phyloP scores from a whole-genome alignment of 805 yeast species.

The Schizosaccharomyces osmophilus region DNA sequence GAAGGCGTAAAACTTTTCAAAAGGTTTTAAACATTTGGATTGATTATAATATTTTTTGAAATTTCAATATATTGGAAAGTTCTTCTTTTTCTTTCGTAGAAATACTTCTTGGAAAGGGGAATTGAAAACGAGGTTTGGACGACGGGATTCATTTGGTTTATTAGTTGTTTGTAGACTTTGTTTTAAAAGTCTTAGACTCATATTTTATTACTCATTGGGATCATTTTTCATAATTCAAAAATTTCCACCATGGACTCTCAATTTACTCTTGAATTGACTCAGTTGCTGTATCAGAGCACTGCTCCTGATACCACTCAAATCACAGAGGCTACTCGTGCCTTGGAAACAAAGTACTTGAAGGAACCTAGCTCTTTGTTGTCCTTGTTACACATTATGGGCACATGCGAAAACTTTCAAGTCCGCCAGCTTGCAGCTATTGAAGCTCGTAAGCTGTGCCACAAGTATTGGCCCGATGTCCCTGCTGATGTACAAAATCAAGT shows the following conservation, averaged over 20 bases:
- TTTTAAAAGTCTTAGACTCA: too few relatives aligned
- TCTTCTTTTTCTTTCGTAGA: too few relatives aligned
- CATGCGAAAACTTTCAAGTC: conserved; percentile 40
- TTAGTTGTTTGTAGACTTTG: too few relatives aligned
- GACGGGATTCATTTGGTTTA: too few relatives aligned
- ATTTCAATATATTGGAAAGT: too few relatives aligned
- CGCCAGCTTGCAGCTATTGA: conserved; percentile 93
- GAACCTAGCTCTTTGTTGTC: conserved; percentile 56
- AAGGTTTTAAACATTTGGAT: too few relatives aligned
- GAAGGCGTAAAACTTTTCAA: too few relatives aligned
- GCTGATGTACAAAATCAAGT: conserved; percentile 29
- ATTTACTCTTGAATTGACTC: conserved; percentile 16
- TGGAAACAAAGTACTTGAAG: conserved; percentile 50
- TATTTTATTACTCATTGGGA: too few relatives aligned
- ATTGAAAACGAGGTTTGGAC: too few relatives aligned
- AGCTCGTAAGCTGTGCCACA: conserved; percentile 56
- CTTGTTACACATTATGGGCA: conserved; percentile 55
- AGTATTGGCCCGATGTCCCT: conserved; percentile 31
- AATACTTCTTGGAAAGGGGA: too few relatives aligned
- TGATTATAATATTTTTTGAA: too few relatives aligned
- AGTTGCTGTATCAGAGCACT: conserved; percentile 43
- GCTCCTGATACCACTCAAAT: conserved; percentile 57
- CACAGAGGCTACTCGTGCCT: conserved; percentile 55
- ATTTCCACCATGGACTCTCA: not conserved
- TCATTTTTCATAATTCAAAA: not conserved